Percentiles rank a stretch among this genome's conserved stretches.
These are phyloP conservation scores for Candida labiduridarum DNA, from an alignment of 1,139 yeast species.

Conservation along the genomic window DNA sequence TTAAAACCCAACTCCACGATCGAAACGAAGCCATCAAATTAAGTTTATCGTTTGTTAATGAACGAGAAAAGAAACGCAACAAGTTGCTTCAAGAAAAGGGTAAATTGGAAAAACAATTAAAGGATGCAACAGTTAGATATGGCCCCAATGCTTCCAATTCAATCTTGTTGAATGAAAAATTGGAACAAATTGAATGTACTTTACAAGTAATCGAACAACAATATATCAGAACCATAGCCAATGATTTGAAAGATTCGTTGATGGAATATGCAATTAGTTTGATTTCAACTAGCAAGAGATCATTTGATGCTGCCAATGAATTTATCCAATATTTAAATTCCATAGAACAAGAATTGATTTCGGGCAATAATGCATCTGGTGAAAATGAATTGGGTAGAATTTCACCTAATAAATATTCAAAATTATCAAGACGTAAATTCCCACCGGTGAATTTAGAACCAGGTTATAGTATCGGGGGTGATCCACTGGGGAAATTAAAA, in stretches of 20 bases:
- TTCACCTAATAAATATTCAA: slow-evolving; percentile 16
- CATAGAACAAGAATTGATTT: slow-evolving; percentile 3
- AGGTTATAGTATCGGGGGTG: not conserved
- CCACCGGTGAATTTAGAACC: slow-evolving; percentile 2
- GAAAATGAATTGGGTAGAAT: slow-evolving; percentile 12
- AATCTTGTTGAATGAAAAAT: slow-evolving; percentile 44
- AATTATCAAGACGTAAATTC: slow-evolving; percentile 6
- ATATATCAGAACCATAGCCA: slow-evolving; percentile 46
- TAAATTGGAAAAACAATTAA: slow-evolving; percentile 36
- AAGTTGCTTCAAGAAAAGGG: slow-evolving; percentile 35
- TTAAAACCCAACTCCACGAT: slow-evolving; percentile 34
- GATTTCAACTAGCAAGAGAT: slow-evolving; percentile 32
- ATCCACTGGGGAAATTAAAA: slow-evolving; percentile 9
- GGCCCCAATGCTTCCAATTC: slow-evolving; percentile 47
- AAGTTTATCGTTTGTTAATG: slow-evolving; percentile 47
- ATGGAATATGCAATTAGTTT: slow-evolving; percentile 43
- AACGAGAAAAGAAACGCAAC: slow-evolving; percentile 51
- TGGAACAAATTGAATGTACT: slow-evolving; percentile 53
- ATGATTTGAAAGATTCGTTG: slow-evolving; percentile 46
- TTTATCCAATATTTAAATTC: slow-evolving; percentile 21
- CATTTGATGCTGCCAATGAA: slow-evolving; percentile 33
- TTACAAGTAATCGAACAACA: slow-evolving; percentile 55
- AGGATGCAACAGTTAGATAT: slow-evolving; percentile 43
- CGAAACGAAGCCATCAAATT: slow-evolving; percentile 43
- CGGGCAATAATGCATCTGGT: not conserved